Base-by-base conservation (phyloP, 345 rosid genomes). In the Brassica juncea region DNA sequence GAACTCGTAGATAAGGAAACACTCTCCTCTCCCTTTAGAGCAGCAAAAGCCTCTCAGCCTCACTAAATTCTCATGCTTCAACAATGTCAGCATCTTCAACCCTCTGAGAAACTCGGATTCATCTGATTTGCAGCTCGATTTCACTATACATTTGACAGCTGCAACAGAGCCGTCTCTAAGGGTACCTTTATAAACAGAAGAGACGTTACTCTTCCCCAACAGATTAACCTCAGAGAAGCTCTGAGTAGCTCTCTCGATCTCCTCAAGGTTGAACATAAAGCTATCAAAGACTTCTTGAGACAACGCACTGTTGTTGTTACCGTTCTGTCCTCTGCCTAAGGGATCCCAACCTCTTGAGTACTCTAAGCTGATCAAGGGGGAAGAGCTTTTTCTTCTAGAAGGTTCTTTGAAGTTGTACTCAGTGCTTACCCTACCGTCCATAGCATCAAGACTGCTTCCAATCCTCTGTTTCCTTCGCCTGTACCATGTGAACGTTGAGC, bases 271-370 rank as follows among this genome's bases (percentile, higher is more conserved):
- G 82, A 89, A 93, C 97, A 87, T 85, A 81, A 89, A 91, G 84
- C 97, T 93, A 84, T 95, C 97, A 19, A 92, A 86, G 75, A 90
- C 85, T 82, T 91, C 99, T 69, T 88, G 96, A 32, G 97, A 89
- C 74, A 88, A 78, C 2, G 87, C 89, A 78, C 70, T 88, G 66
- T 70, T 76, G 80, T 70, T 52, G 0, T 2, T 81, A 54, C 78
- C 80, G 62, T 14, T 82, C 72, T 82, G 85, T 65, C 94, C 88
- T 77, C 87, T 77, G 4, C 86, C 96, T 78, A 95, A 80, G 1
- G 98, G 98, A 72, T 95, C 99, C 99, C 99, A 95, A 7, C 99
- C 97, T n/a, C 75, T 89, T 12, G 97, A 86, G 82, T 93, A 93
- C 87, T 95, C 99, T 21, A 93, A 86, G 79, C 93, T 91, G 23